A percentile compares a stretch with the other conserved stretches of the same genome.
Conservation (phyloP, 2,329 filamentous ascomycete genomes). For the Botrytis aclada region DNA sequence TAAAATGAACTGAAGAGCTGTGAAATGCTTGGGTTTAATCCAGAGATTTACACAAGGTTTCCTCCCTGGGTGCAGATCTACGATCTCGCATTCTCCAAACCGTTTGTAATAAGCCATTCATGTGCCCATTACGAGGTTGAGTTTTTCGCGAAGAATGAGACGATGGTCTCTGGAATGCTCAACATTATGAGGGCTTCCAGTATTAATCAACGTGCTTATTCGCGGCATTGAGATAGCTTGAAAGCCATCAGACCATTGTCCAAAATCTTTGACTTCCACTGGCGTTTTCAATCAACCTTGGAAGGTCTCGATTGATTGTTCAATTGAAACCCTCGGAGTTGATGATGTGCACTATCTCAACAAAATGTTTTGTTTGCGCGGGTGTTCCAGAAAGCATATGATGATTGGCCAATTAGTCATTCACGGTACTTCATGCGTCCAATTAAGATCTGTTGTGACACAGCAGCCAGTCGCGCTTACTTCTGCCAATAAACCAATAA, state of each 20-base stretch:
- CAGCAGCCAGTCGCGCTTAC: slow-evolving; percentile 7
- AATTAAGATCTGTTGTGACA: neutral
- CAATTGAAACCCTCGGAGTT: neutral
- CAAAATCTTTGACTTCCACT: neutral
- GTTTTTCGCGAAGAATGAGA: slow-evolving; percentile 15
- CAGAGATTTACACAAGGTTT: slow-evolving; percentile 13
- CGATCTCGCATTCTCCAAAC: slow-evolving; percentile 15
- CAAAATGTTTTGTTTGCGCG: slow-evolving; percentile 8
- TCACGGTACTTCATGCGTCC: neutral
- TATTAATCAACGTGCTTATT: neutral
- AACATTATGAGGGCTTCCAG: neutral
- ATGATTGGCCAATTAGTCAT: neutral
- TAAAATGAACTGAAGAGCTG: neutral
- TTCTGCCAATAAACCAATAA: slow-evolving; percentile 15
- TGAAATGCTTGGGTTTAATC: neutral
- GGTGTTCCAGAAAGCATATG: neutral
- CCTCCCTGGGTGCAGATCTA: slow-evolving; percentile 13
- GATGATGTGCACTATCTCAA: neutral
- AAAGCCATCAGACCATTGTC: slow-evolving; percentile 1
- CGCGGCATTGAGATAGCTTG: neutral
- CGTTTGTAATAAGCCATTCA: slow-evolving; percentile 9
- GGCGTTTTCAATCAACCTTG: neutral
- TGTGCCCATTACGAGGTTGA: neutral
- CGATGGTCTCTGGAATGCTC: slow-evolving; percentile 14
- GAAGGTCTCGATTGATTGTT: slow-evolving; percentile 6